Base-by-base conservation (phyloP, 2,329 filamentous ascomycete species). In the Madurella fahalii region DNA sequence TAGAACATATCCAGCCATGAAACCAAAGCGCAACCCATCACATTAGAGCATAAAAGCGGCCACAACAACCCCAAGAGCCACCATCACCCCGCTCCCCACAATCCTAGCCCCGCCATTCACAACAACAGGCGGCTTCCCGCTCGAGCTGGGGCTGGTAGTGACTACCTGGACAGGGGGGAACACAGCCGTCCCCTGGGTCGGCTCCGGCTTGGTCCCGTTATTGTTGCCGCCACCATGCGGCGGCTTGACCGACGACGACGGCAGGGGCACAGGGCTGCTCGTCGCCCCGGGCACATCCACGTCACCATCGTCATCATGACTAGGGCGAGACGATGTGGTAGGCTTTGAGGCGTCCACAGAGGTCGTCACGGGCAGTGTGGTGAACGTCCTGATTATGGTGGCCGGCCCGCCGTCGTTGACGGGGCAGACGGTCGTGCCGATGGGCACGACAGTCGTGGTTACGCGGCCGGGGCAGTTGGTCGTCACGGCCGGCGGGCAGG, bases 401-500 rank as follows among this genome's bases (percentile, higher is more conserved):
- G 9, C 47, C 3, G 39, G 31, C 7, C 7, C 25, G 25, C 25
- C 25, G 25, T 7, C 25, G 11, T 37, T 43, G n/a, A 58, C 51
- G 30, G 61, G 61, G 58, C 56, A 58, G 57, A 58, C 40, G 40
- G 59, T 61, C 42, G 57, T 59, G 48, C 51, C 47, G 32, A 56
- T 43, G 32, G 53, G 32, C 25, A 58, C 32, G 44, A 60, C 39
- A n/a, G 58, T 42, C 12, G 53, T 60, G 34, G 56, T 57, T 11
- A 60, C 52, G 39, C 45, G 54, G 43, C 52, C 53, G 18, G 56
- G 57, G 60, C 58, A 60, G 56, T 53, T 54, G 40, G 57, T 58
- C 15, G 62, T 63, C 11, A 67, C 39, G 9, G 59, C 59, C 0
- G 64, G 61, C 9, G 63, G 58, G 44, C 65, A 69, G 1, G 62